phyloP scores from a whole-genome alignment of 1,284 basidiomycete genomes.

The Austroboletus rostrupii region DNA sequence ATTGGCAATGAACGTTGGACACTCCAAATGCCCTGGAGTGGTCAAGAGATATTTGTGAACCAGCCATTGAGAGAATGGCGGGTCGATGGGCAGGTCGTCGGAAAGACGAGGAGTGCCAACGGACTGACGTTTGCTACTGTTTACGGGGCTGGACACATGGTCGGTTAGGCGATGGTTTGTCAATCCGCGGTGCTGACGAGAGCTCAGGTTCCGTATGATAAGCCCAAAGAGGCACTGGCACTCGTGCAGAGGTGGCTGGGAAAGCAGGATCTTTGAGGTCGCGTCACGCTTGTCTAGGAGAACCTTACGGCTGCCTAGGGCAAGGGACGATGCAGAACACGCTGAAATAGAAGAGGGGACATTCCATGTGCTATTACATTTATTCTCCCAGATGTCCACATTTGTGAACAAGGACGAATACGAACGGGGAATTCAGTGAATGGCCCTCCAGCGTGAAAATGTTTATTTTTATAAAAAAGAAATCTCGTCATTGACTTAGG shows the following conservation, averaged over 20 bases:
- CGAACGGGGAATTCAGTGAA: too few relatives aligned
- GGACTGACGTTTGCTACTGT: constrained; percentile 64
- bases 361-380: background rate
- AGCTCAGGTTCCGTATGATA: constrained; percentile 57
- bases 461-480: too few relatives aligned
- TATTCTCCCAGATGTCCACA: background rate
- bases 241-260: constrained; percentile 54
- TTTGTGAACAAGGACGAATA: background rate
- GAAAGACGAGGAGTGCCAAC: constrained; percentile 52
- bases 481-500: too few relatives aligned
- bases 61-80: constrained; percentile 54
- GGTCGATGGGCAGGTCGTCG: constrained; percentile 45
- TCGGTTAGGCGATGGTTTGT: constrained; percentile 26
- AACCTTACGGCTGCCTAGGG: background rate
- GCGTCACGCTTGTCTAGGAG: too few relatives aligned
- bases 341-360: background rate
- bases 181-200: constrained; percentile 3
- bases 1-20: constrained; percentile 70
- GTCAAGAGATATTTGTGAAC: constrained; percentile 45
- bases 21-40: constrained; percentile 59
- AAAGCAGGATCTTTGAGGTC: constrained; percentile 29
- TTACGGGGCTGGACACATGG: constrained; percentile 63
- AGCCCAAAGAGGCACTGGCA: constrained; percentile 49
- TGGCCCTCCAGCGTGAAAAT: too few relatives aligned
- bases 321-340: background rate